Evolutionary conservation across 208 protist genomes (phyloP), one percentile per base, ranked within the genome.

Genomic region (Porcisia hertigi): DNA sequence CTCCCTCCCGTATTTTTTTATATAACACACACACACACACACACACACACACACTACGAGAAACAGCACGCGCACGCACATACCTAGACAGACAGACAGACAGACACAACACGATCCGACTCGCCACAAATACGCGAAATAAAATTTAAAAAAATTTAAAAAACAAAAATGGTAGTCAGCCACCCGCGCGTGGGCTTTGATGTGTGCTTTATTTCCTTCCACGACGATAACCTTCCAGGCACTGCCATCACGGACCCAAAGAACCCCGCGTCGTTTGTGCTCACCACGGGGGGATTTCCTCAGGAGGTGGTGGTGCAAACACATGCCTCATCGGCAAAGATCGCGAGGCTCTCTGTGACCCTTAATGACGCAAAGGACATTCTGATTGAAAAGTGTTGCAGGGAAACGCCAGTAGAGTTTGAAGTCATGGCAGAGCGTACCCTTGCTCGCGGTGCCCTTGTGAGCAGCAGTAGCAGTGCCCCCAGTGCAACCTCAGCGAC

Each of bases 241-340:
- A 84, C 72, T 20, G 83, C 66, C 73, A 82, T 90, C 77, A 87
- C 75, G n/a, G 92, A 86, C 67, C 57, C 36, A 18, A 86, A 88
- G 18, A 77, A 75, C 11, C 77, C 77, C 5, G 76, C 82, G 69
- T 88, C 86, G 23, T 97, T 92, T 75, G 73, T 90, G 34, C 80
- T 97, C 55, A 97, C 93, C n/a, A 97, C 93, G 1, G 93, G 93
- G 34, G 80, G 88, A 34, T 97, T 93, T 73, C 93, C 93, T 7
- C 93, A 97, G 18, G 93, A 97, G 49, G 77, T 97, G 18, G 79
- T 92, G n/a, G 76, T 94, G 69, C 79, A 74, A n/a, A 92, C 89
- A 36, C 83, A 84, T 58, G 85, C 86, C 20, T 76, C 86, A 60
- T 86, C 83, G n/a, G 86, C 88, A 3, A 92, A 93, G 54, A 63